A percentile compares a stretch with the other conserved stretches of the same genome.
Evolutionary conservation across 1,284 basidiomycete species (phyloP).

Genomic region (Ustilago crameri): DNA sequence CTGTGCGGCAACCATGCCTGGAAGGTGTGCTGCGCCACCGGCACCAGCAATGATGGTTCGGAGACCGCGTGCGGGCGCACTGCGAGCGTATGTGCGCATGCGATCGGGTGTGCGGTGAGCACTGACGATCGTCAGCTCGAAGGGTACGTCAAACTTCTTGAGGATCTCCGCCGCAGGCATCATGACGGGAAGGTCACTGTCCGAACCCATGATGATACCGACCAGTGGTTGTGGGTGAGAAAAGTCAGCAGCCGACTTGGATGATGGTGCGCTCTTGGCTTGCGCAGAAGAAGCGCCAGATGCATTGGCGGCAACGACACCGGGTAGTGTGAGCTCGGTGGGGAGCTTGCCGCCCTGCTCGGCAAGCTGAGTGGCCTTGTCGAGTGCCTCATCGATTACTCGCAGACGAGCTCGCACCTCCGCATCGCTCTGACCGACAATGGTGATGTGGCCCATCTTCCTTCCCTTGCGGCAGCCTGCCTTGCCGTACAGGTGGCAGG

Average conservation of each 20-base stretch:
- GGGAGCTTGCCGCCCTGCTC: slow-evolving; percentile 44
- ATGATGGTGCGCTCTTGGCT: slow-evolving; percentile 60
- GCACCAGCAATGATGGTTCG: slow-evolving; percentile 91
- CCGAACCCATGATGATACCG: slow-evolving; percentile 97
- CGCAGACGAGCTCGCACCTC: slow-evolving; percentile 74
- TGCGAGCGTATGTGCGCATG: slow-evolving; percentile 83
- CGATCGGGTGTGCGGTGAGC: slow-evolving; percentile 94
- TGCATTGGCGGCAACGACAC: slow-evolving; percentile 35
- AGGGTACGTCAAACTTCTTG: slow-evolving; percentile 83
- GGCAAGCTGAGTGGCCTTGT: slow-evolving; percentile 57
- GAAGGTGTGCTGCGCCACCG: slow-evolving; percentile 95
- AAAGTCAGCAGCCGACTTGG: slow-evolving; percentile 68
- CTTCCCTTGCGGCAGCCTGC: slow-evolving; percentile 85
- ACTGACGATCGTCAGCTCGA: slow-evolving; percentile 94
- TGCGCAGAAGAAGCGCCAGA: slow-evolving; percentile 8
- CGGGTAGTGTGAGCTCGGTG: slow-evolving; percentile 40
- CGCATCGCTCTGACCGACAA: slow-evolving; percentile 85
- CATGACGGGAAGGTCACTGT: slow-evolving; percentile 96
- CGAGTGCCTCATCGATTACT: slow-evolving; percentile 57
- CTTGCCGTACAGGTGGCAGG: slow-evolving; percentile 93
- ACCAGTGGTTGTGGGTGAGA: slow-evolving; percentile 80
- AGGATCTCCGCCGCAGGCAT: slow-evolving; percentile 87
- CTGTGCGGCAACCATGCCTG: slow-evolving; percentile 97
- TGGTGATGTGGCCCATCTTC: slow-evolving; percentile 98
- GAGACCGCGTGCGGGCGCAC: slow-evolving; percentile 79